Evolutionary conservation across 2,329 filamentous ascomycete genomes (phyloP).

Genomic region (Penicillium nordicum): DNA sequence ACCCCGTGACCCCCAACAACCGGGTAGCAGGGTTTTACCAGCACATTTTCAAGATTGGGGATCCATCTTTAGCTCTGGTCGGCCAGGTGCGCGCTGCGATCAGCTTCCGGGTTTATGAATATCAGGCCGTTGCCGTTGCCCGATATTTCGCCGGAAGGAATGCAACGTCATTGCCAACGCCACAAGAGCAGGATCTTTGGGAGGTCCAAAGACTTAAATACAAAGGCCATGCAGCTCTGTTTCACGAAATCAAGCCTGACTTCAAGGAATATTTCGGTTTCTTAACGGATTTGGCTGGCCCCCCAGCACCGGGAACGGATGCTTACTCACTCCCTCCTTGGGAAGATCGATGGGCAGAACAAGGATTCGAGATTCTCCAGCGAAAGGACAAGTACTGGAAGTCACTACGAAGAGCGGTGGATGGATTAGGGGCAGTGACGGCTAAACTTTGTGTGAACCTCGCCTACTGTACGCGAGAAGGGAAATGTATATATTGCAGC

Average conservation of each 20-base stretch:
- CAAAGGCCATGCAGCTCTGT: conserved; percentile 19
- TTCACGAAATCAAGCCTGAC: conserved; percentile 30
- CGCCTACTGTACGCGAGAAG: no score
- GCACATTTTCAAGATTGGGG: conserved; percentile 30
- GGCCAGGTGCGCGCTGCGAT: conserved; percentile 29
- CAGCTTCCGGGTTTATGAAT: conserved; percentile 32
- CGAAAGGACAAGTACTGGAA: conserved; percentile 21
- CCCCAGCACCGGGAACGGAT: conserved; percentile 35
- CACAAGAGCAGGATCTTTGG: conserved; percentile 26
- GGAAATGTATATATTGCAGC: neutral
- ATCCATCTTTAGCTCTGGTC: conserved; percentile 30
- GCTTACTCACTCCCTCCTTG: conserved; percentile 39
- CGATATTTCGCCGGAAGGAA: conserved; percentile 28
- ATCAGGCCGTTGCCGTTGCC: conserved; percentile 31
- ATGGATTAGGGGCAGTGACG: neutral
- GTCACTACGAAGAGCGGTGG: conserved; percentile 2
- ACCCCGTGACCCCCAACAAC: conserved; percentile 25
- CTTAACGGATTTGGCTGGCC: conserved; percentile 39
- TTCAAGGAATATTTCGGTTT: conserved; percentile 43
- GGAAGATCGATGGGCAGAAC: conserved; percentile 34
- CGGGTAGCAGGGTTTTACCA: conserved; percentile 28
- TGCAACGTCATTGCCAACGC: conserved; percentile 17
- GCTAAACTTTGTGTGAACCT: conserved; percentile 2
- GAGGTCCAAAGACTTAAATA: conserved; percentile 22
- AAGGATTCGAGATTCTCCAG: conserved; percentile 19